phyloP scores from a whole-genome alignment of 768 basidiomycete genomes.

The Glaciozyma martinii region DNA sequence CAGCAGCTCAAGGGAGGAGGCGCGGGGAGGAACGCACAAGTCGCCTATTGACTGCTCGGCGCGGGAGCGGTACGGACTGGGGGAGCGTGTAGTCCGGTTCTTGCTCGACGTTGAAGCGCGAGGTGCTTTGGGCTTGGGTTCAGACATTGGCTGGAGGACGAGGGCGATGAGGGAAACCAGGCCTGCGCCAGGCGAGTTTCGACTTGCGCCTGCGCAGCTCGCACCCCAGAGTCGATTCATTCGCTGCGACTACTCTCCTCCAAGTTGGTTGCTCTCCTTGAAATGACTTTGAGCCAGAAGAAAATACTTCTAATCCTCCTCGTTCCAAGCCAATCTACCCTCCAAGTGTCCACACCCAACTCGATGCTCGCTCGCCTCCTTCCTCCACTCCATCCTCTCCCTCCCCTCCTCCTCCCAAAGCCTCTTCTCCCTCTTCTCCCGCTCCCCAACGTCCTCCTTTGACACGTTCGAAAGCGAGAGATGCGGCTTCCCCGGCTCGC shows the following conservation, averaged over 20 bases:
- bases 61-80: slow-evolving; percentile 2
- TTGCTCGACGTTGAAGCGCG: not conserved
- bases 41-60: not conserved
- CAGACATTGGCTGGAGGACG: too few relatives aligned
- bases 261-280: too few relatives aligned
- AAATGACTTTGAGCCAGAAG: too few relatives aligned
- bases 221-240: too few relatives aligned
- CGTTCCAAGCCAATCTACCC: slow-evolving; percentile 2
- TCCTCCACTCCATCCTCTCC: slow-evolving; percentile 1
- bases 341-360: slow-evolving; percentile 14
- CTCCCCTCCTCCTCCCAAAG: slow-evolving; percentile 13
- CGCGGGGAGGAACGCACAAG: not conserved
- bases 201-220: too few relatives aligned
- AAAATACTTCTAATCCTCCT: slow-evolving; percentile 5
- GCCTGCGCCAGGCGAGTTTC: too few relatives aligned
- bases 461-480: not conserved
- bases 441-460: not conserved
- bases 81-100: not conserved
- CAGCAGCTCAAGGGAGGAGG: not conserved
- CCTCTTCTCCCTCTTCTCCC: slow-evolving; percentile 14
- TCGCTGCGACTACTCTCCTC: too few relatives aligned
- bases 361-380: not conserved
- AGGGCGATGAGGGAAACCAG: too few relatives aligned
- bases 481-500: slow-evolving; percentile 20
- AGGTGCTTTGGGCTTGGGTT: too few relatives aligned